Evolutionary conservation across 345 rosid genomes (phyloP), one percentile per base, ranked within the genome.

Genomic region (Eutrema yunnanense): DNA sequence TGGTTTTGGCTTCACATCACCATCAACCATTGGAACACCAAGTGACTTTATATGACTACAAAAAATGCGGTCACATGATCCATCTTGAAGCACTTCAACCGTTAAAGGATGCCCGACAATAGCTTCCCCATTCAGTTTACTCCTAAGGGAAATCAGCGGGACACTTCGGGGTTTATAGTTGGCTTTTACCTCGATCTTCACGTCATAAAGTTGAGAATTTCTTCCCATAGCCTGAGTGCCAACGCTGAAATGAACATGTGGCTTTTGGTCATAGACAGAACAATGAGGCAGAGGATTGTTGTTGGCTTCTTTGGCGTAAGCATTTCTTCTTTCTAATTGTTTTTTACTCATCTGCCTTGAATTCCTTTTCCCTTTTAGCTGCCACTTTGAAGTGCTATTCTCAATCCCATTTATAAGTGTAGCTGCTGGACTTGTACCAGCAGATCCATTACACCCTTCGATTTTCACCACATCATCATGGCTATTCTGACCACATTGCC

Each of bases 331-430:
- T 73, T 87, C 81, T 84, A 85, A 75, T 86, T 86, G 79, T 53
- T 84, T 79, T 86, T 87, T 72, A 59, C 86, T 83, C 74, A 50
- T 83, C 57, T 82, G 85, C 74, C 97, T 88, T 32, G 87, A 85
- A 47, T 87, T 95, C 83, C 99, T 86, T 83, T 95, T 95, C 77
- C 99, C 90, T 83, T 95, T 95, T 30, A 73, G 69, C 83, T 82
- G 96, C 99, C 99, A 95, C 75, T 84, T 86, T 30, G 98, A 85
- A 53, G 85, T 76, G 65, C 67, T 87, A 69, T 72, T 83, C 85
- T 86, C 93, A 62, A 83, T 78, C 65, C 84, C 80, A 76, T 65
- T 60, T 43, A 41, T 29, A 29, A 26, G 56, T 36, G 42, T 73
- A 66, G 72, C 29, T 59, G 42, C 43, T 59, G 69, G 76, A 44